A percentile compares a stretch with the other conserved stretches of the same genome.
phyloP scores from a whole-genome alignment of 2,329 filamentous ascomycete genomes.

The Hirsutella minnesotensis region DNA sequence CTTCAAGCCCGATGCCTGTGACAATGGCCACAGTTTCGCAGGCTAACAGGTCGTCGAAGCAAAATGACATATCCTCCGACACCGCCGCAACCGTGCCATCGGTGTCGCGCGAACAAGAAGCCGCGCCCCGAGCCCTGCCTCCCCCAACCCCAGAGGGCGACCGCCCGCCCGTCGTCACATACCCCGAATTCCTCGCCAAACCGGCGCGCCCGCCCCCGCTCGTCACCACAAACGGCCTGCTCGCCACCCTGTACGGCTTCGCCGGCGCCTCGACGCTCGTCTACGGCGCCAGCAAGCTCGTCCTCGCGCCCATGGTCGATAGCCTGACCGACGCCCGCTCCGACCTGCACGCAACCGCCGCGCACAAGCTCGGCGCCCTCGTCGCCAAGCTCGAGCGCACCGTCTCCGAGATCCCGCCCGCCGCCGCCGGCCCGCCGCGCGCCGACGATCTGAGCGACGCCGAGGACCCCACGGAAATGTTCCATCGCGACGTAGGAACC shows the following conservation, averaged over 20 bases:
- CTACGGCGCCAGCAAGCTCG: slow-evolving; percentile 60
- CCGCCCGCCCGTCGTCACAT: slow-evolving; percentile 53
- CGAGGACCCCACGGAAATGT: slow-evolving; percentile 64
- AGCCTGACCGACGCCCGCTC: slow-evolving; percentile 37
- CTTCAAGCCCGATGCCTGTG: neutral
- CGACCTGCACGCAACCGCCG: slow-evolving; percentile 38
- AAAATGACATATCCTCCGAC: slow-evolving; percentile 6
- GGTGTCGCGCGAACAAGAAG: neutral
- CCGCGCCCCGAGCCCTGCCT: slow-evolving; percentile 4
- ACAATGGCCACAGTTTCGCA: neutral
- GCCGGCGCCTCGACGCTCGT: slow-evolving; percentile 47
- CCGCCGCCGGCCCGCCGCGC: slow-evolving; percentile 6
- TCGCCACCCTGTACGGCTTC: slow-evolving; percentile 47
- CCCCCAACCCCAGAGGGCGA: slow-evolving; percentile 19
- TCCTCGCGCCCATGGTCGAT: slow-evolving; percentile 51
- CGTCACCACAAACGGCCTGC: slow-evolving; percentile 46
- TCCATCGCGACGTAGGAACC: slow-evolving; percentile 69
- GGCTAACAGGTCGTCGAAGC: neutral
- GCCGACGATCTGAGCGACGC: slow-evolving; percentile 30
- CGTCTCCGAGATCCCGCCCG: slow-evolving; percentile 49
- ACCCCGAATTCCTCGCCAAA: slow-evolving; percentile 56
- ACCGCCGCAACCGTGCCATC: neutral
- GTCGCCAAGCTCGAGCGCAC: slow-evolving; percentile 39
- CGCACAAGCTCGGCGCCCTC: slow-evolving; percentile 31
- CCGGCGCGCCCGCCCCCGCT: slow-evolving; percentile 44